Conservation (phyloP, 164 flowering plant genomes). For the Chimonanthus praecox region DNA sequence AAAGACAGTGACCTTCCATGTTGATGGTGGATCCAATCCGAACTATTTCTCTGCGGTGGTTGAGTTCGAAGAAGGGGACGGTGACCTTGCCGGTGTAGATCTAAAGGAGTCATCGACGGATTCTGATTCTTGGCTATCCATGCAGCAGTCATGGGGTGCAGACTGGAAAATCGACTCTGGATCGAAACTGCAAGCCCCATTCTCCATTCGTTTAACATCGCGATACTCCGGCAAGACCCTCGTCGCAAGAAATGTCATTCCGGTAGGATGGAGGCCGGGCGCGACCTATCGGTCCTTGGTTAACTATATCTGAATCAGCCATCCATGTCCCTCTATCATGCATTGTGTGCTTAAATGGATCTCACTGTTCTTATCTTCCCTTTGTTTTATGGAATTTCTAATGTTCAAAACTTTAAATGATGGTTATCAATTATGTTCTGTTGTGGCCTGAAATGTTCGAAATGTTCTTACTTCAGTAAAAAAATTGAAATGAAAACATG, state of each 20-base stretch:
- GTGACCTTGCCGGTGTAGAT: constrained; percentile 43
- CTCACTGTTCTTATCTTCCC: background rate
- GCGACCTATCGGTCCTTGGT: constrained; percentile 51
- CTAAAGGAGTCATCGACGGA: constrained; percentile 20
- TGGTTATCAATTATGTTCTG: no score
- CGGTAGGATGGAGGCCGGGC: constrained; percentile 57
- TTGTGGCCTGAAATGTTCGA: no score
- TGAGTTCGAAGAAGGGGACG: constrained; percentile 51
- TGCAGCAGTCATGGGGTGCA: constrained; percentile 71
- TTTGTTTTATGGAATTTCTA: no score
- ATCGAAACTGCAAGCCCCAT: constrained; percentile 32
- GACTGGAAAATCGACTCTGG: constrained; percentile 48
- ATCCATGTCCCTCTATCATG: background rate
- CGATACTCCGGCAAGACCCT: constrained; percentile 30
- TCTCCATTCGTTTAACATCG: constrained; percentile 40
- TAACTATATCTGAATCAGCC: constrained; percentile 24
- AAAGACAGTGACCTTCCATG: constrained; percentile 35
- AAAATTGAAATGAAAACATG: no score
- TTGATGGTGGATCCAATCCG: constrained; percentile 50
- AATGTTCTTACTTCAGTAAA: no score
- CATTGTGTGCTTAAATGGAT: background rate
- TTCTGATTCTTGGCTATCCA: constrained; percentile 25
- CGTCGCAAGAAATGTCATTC: constrained; percentile 60
- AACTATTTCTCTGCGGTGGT: constrained; percentile 41
- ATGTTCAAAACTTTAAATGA: no score